phyloP scores from a whole-genome alignment of 2,329 filamentous ascomycete genomes.

The Claviceps pazoutovae region DNA sequence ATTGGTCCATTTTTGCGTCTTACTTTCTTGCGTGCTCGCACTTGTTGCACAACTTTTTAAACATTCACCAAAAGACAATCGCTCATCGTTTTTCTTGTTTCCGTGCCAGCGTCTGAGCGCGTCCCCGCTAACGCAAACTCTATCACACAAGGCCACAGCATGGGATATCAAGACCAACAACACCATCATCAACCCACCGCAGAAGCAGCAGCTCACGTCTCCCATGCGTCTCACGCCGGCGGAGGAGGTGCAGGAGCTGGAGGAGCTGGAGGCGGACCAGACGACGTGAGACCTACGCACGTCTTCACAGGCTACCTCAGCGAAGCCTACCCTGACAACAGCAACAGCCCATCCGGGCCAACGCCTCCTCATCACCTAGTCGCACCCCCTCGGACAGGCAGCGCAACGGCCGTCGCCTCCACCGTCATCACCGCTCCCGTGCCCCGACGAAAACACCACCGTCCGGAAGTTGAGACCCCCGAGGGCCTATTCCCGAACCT shows the following conservation, averaged over 20 bases:
- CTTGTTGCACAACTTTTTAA: no score
- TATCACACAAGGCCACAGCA: slow-evolving; percentile 17
- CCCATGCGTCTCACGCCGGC: no score
- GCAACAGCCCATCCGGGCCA: slow-evolving; percentile 31
- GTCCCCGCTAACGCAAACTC: slow-evolving; percentile 11
- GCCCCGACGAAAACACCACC: slow-evolving; percentile 21
- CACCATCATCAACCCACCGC: no score
- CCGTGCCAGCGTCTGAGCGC: no score
- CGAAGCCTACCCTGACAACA: slow-evolving; percentile 40
- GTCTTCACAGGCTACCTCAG: slow-evolving; percentile 57
- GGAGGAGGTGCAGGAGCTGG: slow-evolving; percentile 35
- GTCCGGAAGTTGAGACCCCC: slow-evolving; percentile 42
- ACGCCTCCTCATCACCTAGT: slow-evolving; percentile 37
- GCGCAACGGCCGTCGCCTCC: no score
- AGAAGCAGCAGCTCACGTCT: no score
- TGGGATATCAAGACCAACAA: no score
- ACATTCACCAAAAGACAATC: no score
- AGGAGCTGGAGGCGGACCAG: slow-evolving; percentile 26
- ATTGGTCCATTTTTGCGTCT: no score
- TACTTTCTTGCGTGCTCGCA: no score
- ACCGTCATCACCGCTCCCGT: background rate
- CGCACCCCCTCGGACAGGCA: no score
- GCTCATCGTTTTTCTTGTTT: no score
- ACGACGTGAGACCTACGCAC: slow-evolving; percentile 60
- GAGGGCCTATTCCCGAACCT: slow-evolving; percentile 74